These are phyloP conservation scores for Durio zibethinus DNA, from an alignment of 345 rosid genomes.

Conservation along the genomic window DNA sequence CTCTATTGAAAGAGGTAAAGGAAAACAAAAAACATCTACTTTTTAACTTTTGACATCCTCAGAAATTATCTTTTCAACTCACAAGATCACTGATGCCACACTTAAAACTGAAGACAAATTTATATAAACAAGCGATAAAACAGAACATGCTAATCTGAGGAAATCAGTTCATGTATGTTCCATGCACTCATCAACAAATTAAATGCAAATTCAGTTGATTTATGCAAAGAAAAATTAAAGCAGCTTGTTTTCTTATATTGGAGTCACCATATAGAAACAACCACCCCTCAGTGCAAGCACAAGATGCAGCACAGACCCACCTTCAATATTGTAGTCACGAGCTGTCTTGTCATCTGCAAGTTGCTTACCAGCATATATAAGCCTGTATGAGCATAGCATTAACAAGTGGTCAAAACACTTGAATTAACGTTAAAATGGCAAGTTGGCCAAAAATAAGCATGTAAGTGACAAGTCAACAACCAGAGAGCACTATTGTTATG, in stretches of 20 bases:
- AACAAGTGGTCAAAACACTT: conserved; percentile 28
- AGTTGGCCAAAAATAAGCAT: conserved; percentile 46
- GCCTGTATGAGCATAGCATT: no score
- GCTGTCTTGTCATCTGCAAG: conserved; percentile 97
- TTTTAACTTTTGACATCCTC: neutral
- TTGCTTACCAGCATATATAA: conserved; percentile 91
- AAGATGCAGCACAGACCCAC: conserved; percentile 98
- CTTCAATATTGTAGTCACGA: conserved; percentile 85
- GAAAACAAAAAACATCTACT: no score
- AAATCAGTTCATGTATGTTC: conserved; percentile 1
- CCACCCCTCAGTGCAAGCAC: conserved; percentile 98
- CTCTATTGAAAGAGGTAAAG: neutral
- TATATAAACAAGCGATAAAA: neutral
- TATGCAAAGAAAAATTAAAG: neutral
- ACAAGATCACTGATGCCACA: no score
- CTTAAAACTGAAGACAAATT: neutral
- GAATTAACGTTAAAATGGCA: conserved; percentile 61
- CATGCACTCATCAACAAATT: neutral
- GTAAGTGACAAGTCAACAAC: conserved; percentile 56
- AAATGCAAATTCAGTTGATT: neutral
- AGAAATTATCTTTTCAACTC: neutral
- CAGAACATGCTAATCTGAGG: neutral
- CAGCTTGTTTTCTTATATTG: neutral
- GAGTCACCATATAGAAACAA: no score
- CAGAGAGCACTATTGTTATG: neutral